Base-by-base conservation (phyloP, 768 basidiomycete species). In the Strobilomyces confusus region DNA sequence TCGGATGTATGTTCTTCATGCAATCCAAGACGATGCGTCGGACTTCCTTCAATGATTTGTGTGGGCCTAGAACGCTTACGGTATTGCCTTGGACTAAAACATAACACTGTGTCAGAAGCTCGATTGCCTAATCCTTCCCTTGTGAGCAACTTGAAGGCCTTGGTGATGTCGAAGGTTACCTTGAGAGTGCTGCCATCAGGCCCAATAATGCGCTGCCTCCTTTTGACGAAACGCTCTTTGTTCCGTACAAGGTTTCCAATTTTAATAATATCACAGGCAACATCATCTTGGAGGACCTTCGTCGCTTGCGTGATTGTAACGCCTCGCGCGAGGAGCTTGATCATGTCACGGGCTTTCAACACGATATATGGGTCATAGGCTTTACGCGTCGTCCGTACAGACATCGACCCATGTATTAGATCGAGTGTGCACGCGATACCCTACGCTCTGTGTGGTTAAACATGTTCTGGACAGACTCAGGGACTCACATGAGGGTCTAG, bases 1-100 rank as follows among this genome's bases (percentile, higher is more conserved):
- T 98, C 2, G 97, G 97, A 66, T 99, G 97, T 49, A 98, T 89
- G 68, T 99, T 99, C 74, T 88, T 94, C 97, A 99, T 98, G 75
- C 97, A 99, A 66, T 99, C 97, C 38, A 98, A 71, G n/a, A 99
- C 83, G 57, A 98, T 98, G 61, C 95, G 75, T 53, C 97, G 80
- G 12, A 99, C 95, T 71, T 99, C 97, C 69, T 98, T 98, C 19
- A 99, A 76, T 0, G 88, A 87, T 65, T 95, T 97, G 75, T 89
- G 89, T 0, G 93, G 88, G 4, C 97, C 97, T 94, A 98, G 98
- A 13, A 92, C 94, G 47, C 94, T 92, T 52, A 99, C 97, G 1
- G 97, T 99, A 70, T 82, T 98, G 57, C 97, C 97, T 76, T 98
- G 97, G 3, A 99, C 97, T 19, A 99, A 80, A 23, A 99, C 91